Conservation (phyloP, 352 stramenopile genomes). For the Globisporangium heterothallicum region DNA sequence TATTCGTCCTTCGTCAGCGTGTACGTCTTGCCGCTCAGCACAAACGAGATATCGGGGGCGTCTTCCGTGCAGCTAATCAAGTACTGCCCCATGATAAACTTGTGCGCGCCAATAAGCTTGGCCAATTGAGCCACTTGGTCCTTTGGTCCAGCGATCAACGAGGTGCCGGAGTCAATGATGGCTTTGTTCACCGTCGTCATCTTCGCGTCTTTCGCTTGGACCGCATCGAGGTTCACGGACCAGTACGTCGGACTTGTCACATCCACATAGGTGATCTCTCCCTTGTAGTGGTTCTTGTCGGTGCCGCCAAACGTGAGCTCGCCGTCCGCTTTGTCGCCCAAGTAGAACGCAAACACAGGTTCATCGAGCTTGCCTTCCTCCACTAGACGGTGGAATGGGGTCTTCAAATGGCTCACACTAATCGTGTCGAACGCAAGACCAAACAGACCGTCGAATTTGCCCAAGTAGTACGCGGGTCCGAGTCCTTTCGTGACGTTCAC, state of each 20-base stretch:
- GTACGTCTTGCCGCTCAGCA: slow-evolving; percentile 89
- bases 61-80: slow-evolving; percentile 91
- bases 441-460: slow-evolving; percentile 98
- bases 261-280: slow-evolving; percentile 90
- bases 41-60: slow-evolving; percentile 91
- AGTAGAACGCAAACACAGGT: slow-evolving; percentile 95
- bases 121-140: slow-evolving; percentile 86
- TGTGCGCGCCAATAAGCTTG: slow-evolving; percentile 78
- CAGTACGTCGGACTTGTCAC: slow-evolving; percentile 69
- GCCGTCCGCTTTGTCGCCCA: slow-evolving; percentile 84
- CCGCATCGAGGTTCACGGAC: slow-evolving; percentile 66
- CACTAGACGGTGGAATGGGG: slow-evolving; percentile 93
- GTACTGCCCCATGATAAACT: slow-evolving; percentile 93
- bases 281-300: slow-evolving; percentile 90
- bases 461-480: slow-evolving; percentile 90
- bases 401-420: slow-evolving; percentile 88
- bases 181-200: slow-evolving; percentile 56
- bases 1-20: slow-evolving; percentile 91
- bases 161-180: slow-evolving; percentile 96
- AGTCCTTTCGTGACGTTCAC: slow-evolving; percentile 95
- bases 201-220: slow-evolving; percentile 53
- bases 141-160: slow-evolving; percentile 91
- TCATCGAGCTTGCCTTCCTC: slow-evolving; percentile 83
- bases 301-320: slow-evolving; percentile 77
- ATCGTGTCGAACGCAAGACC: slow-evolving; percentile 95